Evolutionary conservation across 495 filamentous ascomycete species (phyloP), one percentile per base, ranked within the genome.

Genomic region (Apodospora peruviana): DNA sequence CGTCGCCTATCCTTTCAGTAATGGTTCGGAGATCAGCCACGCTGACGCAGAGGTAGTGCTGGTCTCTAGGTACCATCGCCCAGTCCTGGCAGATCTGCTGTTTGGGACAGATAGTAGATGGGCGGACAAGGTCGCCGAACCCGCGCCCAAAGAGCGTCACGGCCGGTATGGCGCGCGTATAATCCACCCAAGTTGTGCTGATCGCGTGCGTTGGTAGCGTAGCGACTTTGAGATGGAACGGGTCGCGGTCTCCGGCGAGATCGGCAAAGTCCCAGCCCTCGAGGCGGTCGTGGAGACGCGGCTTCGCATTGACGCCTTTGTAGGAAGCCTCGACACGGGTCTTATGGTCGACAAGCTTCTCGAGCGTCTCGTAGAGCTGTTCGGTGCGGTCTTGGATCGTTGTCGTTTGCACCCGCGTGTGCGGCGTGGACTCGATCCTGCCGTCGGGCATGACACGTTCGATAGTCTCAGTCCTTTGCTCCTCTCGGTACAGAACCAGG

Each of bases 331-430:
- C n/a, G n/a, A n/a, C 9, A 7, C 40, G 5, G 42, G 5, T 36
- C 43, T 38, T 69, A 27, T 67, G 46, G 17, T 64, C 64, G 8
- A 62, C 50, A 20, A 66, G 61, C 46, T 65, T 40, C 45, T 68
- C 64, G n/a, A 68, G 29, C 2, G 52, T 39, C 9, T 50, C 37
- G 23, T 52, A 61, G 5, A 56, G 42, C 12, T 57, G 34, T n/a
- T 60, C 54, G 1, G 60, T 48, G 11, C 45, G 40, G 23, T 58
- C 51, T 17, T 60, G 45, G 7, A 12, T 25, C 21, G 19, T 24
- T 9, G 19, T 11, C 16, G 24, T 23, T 23, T 42, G 9, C 9
- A 20, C 9, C 2, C 3, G 14, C 18, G 20, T 14, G 5, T 25
- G 9, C 5, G 40, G 7, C 3, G 4, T 42, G n/a, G 40, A n/a